Conservation (phyloP, 495 filamentous ascomycete genomes). For the Parathielavia hyrcaniae region DNA sequence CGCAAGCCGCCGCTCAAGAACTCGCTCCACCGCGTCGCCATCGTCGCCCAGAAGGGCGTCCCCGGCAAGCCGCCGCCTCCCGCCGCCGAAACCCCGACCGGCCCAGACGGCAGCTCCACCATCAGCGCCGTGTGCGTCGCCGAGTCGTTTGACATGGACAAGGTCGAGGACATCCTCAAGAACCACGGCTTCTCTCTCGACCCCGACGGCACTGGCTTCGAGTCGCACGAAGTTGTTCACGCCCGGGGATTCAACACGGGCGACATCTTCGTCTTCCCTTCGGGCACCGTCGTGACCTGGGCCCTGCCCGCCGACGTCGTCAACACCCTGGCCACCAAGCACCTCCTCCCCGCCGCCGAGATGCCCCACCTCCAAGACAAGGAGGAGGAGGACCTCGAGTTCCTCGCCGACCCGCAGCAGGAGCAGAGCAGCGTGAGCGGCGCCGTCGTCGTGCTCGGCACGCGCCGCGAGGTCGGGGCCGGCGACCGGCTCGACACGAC, state of each 20-base stretch:
- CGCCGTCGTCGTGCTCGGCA: conserved; percentile 85
- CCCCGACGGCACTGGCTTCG: conserved; percentile 53
- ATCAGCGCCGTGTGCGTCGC: conserved; percentile 81
- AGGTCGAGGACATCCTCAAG: conserved; percentile 62
- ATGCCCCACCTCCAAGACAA: conserved; percentile 56
- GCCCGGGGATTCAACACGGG: conserved; percentile 53
- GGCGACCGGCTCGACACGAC: conserved; percentile 59
- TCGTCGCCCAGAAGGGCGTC: conserved; percentile 37
- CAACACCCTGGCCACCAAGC: conserved; percentile 63
- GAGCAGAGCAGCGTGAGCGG: conserved; percentile 77
- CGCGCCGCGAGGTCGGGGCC: conserved; percentile 43
- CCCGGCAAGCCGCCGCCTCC: conserved; percentile 19
- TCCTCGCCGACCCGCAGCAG: conserved; percentile 63
- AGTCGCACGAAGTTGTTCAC: conserved; percentile 54
- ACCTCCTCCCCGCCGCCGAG: conserved; percentile 67
- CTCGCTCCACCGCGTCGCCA: conserved; percentile 40
- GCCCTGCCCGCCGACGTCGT: conserved; percentile 66
- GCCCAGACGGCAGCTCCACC: conserved; percentile 41
- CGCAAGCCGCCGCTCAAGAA: conserved; percentile 43
- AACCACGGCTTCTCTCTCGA: conserved; percentile 63
- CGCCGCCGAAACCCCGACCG: conserved; percentile 8
- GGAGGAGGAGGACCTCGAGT: conserved; percentile 90
- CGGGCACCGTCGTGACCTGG: conserved; percentile 93
- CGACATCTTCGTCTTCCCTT: conserved; percentile 95
- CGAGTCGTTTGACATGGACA: conserved; percentile 75